Evolutionary conservation across 768 basidiomycete species (phyloP), one percentile per base, ranked within the genome.

Genomic region (Podaxis sp.): DNA sequence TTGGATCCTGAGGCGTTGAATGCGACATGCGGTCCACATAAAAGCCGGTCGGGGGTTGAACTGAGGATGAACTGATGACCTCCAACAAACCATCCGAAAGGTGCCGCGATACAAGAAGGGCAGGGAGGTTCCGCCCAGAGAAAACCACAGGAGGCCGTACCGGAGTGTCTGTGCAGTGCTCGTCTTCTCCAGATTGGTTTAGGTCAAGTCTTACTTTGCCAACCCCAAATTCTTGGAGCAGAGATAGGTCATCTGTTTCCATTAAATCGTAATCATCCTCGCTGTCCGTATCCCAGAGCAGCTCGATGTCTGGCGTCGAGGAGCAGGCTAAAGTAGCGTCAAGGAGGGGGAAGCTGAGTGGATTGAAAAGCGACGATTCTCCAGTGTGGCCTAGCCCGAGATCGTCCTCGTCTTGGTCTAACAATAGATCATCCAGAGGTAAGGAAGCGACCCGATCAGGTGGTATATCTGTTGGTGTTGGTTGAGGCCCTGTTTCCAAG

Each of bases 281-380:
- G 46, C 55, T 56, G 37, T 62, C 61, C 24, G 48, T 56, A 50
- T 51, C 61, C 20, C 56, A 26, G 38, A 41, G 33, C 28, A 56
- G 4, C 3, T 28, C 46, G 12, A 13, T 37, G 22, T 12, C 52
- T 24, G 51, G 26, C 17, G 28, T 26, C 28, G 24, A 33, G 30
- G 22, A 13, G 33, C 26, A 36, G 22, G 30, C 7, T 17, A 50
- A 36, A 56, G 15, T 24, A 8, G 36, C 33, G 22, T 6, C 54
- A 62, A 24, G 37, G 26, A 40, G 12, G 26, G 48, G 48, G n/a
- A 28, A 28, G 8, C 41, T 22, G 13, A 56, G 13, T n/a, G 46
- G 20, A 13, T 56, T 48, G 15, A 50, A 56, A 28, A 40, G 36
- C 37, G 54, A 62, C 20, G n/a, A 38, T 50, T 26, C 48, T 49